Evolutionary conservation across 2,329 filamentous ascomycete genomes (phyloP).

Genomic region (Phoma sp.): DNA sequence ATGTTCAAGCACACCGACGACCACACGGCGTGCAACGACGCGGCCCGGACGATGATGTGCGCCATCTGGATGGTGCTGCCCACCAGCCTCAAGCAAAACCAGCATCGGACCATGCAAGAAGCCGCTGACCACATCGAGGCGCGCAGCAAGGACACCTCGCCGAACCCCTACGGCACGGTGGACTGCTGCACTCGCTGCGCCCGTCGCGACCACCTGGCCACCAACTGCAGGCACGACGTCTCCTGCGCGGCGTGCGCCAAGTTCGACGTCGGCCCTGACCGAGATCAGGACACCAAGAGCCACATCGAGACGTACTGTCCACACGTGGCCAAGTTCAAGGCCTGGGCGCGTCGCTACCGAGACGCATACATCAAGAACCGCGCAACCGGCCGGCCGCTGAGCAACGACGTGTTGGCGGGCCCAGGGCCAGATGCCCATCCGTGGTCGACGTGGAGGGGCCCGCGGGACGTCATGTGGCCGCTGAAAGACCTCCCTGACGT

Average conservation of each 20-base stretch:
- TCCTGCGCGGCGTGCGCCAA: conserved; percentile 13
- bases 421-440: conserved; percentile 1
- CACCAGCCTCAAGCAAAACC: not conserved
- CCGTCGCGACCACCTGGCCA: conserved; percentile 14
- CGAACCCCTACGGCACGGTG: conserved; percentile 10
- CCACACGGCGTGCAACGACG: conserved; percentile 33
- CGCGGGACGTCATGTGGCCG: not conserved
- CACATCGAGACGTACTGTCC: conserved; percentile 14
- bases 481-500: not conserved
- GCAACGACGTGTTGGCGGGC: not conserved
- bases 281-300: not conserved
- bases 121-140: conserved; percentile 14
- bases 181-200: conserved; percentile 22
- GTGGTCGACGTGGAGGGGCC: conserved; percentile 3
- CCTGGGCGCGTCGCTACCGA: conserved; percentile 8
- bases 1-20: conserved; percentile 21
- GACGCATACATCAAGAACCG: conserved; percentile 1
- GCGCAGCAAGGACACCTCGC: not conserved
- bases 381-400: not conserved
- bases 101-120: conserved; percentile 5
- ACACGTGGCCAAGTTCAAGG: conserved; percentile 6
- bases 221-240: conserved; percentile 4
- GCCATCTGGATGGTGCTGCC: conserved; percentile 27
- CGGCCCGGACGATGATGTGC: conserved; percentile 30
- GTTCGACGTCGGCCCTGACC: not conserved